Conservation (phyloP, 1,284 basidiomycete species). For the Phellinidium pouzarii region DNA sequence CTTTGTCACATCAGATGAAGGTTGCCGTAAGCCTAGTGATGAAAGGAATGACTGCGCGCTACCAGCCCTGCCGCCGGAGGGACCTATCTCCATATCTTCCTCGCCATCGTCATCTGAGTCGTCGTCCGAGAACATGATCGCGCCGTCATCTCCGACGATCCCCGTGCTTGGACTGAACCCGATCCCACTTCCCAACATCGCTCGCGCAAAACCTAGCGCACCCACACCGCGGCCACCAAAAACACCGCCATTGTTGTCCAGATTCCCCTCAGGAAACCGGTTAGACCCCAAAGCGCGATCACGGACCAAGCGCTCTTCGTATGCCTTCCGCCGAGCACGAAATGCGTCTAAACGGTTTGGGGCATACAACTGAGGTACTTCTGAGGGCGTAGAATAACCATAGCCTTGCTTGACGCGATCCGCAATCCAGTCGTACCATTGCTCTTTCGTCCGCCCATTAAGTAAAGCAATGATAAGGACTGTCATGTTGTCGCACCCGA, state of each 20-base stretch:
- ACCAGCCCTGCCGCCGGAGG: conserved; percentile 26
- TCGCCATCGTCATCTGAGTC: conserved; percentile 43
- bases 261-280: not conserved
- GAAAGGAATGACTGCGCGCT: conserved; percentile 13
- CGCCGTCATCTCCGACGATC: conserved; percentile 40
- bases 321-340: conserved; percentile 47
- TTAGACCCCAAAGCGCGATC: conserved; percentile 24
- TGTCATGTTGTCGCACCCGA: conserved; percentile 99
- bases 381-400: conserved; percentile 66
- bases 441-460: conserved; percentile 79
- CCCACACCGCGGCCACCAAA: conserved; percentile 11
- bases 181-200: conserved; percentile 47
- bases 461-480: conserved; percentile 87
- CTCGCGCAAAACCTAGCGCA: conserved; percentile 14
- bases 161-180: conserved; percentile 47
- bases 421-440: conserved; percentile 92
- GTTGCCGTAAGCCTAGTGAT: conserved; percentile 11
- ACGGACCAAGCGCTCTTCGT: conserved; percentile 47
- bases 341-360: conserved; percentile 51
- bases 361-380: conserved; percentile 64
- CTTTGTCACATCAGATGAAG: conserved; percentile 39
- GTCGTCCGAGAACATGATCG: conserved; percentile 52
- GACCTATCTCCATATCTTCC: conserved; percentile 19
- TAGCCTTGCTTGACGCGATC: conserved; percentile 74
- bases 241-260: conserved; percentile 4